Evolutionary conservation across 73 alveolate species (phyloP).

Genomic region (Paramecium sonneborni): DNA sequence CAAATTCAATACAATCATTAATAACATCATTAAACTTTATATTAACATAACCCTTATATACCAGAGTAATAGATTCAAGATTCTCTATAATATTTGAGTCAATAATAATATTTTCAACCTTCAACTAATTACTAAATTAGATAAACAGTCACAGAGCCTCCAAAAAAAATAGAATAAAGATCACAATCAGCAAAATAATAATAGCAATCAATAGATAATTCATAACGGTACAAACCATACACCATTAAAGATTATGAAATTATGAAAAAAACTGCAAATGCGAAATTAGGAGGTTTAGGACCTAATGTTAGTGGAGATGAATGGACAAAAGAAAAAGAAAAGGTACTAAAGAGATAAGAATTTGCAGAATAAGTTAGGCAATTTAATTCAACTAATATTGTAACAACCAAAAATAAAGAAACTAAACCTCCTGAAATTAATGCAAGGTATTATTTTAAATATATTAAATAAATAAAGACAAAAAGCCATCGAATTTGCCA

Average conservation of each 20-base stretch:
- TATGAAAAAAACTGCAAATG: conserved; percentile 73
- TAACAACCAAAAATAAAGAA: background rate
- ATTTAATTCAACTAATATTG: background rate
- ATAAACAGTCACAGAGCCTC: background rate
- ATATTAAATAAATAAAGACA: conserved; percentile 59
- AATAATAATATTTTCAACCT: background rate
- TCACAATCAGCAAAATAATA: conserved; percentile 25
- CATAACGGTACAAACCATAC: conserved; percentile 82
- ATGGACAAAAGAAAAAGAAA: conserved; percentile 86
- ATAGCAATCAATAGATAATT: background rate
- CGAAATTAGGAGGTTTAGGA: conserved; percentile 93
- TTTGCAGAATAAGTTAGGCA: conserved; percentile 81
- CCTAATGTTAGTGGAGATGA: conserved; percentile 96
- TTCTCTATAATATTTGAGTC: background rate
- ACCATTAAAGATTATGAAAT: conserved; percentile 89
- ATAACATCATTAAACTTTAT: background rate
- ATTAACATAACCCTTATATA: conserved; percentile 9
- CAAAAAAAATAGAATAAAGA: background rate
- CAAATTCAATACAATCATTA: background rate
- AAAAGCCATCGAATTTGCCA: conserved; percentile 79
- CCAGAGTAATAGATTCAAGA: conserved; percentile 7
- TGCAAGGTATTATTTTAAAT: conserved; percentile 54
- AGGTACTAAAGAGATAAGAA: conserved; percentile 73
- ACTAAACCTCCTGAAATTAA: conserved; percentile 34
- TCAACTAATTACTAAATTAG: background rate